Conservation (phyloP, 2,329 filamentous ascomycete species). For the Amphichorda felina region DNA sequence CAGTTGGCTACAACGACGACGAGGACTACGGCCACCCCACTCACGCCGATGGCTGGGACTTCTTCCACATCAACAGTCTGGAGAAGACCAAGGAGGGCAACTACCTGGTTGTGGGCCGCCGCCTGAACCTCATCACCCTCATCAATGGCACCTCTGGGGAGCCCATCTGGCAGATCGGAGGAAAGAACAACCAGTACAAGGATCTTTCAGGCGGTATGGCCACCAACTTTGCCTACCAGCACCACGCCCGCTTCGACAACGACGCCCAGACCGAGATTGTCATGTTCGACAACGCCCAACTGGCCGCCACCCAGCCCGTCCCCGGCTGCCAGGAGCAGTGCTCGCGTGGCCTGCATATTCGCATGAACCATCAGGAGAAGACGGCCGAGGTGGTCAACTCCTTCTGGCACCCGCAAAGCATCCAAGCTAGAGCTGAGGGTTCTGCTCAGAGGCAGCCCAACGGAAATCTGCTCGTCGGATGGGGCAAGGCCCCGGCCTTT, state of each 20-base stretch:
- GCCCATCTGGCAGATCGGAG: constrained; percentile 21
- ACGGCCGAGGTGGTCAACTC: constrained; percentile 33
- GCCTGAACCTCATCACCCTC: constrained; percentile 15
- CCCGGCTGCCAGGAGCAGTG: constrained; percentile 14
- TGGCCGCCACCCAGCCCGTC: constrained; percentile 20
- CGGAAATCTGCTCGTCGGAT: constrained; percentile 43
- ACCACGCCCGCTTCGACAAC: constrained; percentile 33
- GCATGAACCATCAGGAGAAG: constrained; percentile 30
- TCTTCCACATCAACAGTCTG: constrained; percentile 15
- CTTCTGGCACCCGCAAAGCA: constrained; percentile 35
- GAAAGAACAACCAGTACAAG: constrained; percentile 16
- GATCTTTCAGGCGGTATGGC: constrained; percentile 18
- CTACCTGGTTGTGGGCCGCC: constrained; percentile 19
- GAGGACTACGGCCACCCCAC: constrained; percentile 4
- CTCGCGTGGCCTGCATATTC: constrained; percentile 17
- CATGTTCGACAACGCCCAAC: constrained; percentile 38
- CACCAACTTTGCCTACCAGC: constrained; percentile 27
- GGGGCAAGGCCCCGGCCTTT: constrained; percentile 38
- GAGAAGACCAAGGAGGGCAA: constrained; percentile 16
- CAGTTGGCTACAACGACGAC: constrained; percentile 12
- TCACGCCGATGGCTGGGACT: constrained; percentile 11
- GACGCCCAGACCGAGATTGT: constrained; percentile 34
- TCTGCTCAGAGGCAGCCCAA: constrained; percentile 39
- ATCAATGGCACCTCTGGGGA: constrained; percentile 14
- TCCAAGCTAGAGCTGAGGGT: constrained; percentile 36